A percentile compares a stretch with the other conserved stretches of the same genome.
These are phyloP conservation scores for Aureobasidium mangrovei DNA, from an alignment of 2,329 filamentous ascomycete species.

Conservation along the genomic window DNA sequence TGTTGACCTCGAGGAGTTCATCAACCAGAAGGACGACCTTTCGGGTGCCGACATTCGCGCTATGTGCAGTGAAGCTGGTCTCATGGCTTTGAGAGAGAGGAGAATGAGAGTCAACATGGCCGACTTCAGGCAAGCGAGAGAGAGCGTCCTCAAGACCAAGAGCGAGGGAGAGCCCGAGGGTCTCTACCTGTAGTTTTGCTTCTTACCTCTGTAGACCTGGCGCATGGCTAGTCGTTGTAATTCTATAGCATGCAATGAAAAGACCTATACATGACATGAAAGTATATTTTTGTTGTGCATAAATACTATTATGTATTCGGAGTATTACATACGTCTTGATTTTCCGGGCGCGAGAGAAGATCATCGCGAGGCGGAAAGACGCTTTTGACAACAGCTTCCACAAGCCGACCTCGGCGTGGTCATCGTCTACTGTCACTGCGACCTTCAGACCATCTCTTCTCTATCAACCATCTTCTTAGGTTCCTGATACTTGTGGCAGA, in stretches of 20 bases:
- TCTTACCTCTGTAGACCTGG: conserved; percentile 44
- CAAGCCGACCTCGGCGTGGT: conserved; percentile 7
- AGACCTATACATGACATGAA: background rate
- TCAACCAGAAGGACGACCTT: conserved; percentile 95
- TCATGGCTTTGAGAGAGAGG: conserved; percentile 87
- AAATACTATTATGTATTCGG: too few relatives aligned
- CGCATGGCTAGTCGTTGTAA: conserved; percentile 6
- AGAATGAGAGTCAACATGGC: conserved; percentile 99
- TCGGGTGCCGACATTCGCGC: conserved; percentile 98
- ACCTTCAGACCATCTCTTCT: background rate
- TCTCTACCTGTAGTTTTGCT: conserved; percentile 72
- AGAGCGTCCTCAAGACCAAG: conserved; percentile 96
- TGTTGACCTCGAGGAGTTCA: conserved; percentile 98
- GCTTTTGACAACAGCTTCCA: background rate
- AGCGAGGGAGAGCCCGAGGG: conserved; percentile 97
- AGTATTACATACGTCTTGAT: background rate
- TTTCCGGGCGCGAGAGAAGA: background rate
- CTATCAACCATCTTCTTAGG: background rate
- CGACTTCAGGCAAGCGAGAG: conserved; percentile 85
- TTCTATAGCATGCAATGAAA: conserved; percentile 13
- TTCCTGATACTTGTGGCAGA: background rate
- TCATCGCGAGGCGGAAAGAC: conserved; percentile 2
- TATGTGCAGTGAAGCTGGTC: conserved; percentile 92
- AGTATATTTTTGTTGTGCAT: background rate
- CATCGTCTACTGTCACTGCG: background rate